These are phyloP conservation scores for Penstemon newberryi DNA, from an alignment of 257 asterid species.

Conservation along the genomic window DNA sequence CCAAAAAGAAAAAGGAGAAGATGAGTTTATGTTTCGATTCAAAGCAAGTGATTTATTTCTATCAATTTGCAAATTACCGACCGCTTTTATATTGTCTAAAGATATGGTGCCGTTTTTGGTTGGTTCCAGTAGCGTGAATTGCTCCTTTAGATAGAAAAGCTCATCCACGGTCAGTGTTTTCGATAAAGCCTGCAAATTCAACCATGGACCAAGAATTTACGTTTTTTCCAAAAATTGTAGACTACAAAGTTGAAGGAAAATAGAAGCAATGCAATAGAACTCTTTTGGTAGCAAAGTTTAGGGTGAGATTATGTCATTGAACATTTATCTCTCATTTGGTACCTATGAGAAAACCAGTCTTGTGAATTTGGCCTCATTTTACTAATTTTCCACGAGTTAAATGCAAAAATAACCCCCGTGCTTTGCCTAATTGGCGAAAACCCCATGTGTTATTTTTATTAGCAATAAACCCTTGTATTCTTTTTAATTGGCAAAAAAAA, in stretches of 20 bases:
- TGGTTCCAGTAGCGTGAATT: conserved; percentile 69
- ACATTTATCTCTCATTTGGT: no score
- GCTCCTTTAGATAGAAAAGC: conserved; percentile 71
- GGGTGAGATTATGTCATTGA: no score
- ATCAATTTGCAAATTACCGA: conserved; percentile 31
- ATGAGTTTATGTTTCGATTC: conserved; percentile 23
- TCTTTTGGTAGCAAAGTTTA: no score
- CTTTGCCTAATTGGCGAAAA: no score
- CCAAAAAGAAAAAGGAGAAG: conserved; percentile 15
- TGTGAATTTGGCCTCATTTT: no score
- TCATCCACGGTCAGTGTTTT: conserved; percentile 72
- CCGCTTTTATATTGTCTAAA: conserved; percentile 67
- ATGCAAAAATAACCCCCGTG: no score
- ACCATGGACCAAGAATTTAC: conserved; percentile 9
- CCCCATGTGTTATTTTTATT: no score
- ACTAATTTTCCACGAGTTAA: no score
- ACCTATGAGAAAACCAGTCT: no score
- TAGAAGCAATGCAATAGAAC: background rate
- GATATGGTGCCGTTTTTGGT: conserved; percentile 68
- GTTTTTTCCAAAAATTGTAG: no score
- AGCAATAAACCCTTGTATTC: no score
- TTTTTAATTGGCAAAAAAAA: no score
- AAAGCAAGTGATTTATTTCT: background rate
- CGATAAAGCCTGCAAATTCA: conserved; percentile 61
- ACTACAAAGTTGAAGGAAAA: background rate